Evolutionary conservation across 805 yeast species (phyloP).

Genomic region (Priceomyces castillae): DNA sequence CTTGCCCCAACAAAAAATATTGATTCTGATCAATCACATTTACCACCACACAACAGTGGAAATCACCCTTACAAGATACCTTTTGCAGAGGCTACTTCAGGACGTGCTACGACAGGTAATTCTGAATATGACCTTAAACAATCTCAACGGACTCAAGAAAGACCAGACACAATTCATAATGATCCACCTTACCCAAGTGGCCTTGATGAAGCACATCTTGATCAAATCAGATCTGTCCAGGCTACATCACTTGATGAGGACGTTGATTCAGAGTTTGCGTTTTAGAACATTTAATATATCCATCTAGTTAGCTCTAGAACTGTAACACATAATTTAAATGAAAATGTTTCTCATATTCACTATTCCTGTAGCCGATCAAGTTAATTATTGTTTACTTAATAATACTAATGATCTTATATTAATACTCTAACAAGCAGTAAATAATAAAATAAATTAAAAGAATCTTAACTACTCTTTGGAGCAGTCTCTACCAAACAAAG

Average conservation of each 20-base stretch:
- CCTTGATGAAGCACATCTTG: background rate
- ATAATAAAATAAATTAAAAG: background rate
- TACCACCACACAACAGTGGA: background rate
- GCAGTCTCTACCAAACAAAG: slow-evolving; percentile 89
- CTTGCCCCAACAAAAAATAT: no score
- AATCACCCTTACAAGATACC: slow-evolving; percentile 1
- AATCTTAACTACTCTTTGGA: slow-evolving; percentile 62
- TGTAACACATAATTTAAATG: background rate
- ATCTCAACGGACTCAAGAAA: no score
- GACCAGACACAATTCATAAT: no score
- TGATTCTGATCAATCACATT: no score
- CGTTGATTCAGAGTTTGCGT: slow-evolving; percentile 4
- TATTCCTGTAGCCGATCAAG: no score
- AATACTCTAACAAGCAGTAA: background rate
- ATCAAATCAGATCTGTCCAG: background rate
- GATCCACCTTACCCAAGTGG: background rate
- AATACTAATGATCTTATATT: no score
- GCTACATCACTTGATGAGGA: background rate
- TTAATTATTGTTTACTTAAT: no score
- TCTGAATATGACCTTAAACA: background rate
- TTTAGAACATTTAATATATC: background rate
- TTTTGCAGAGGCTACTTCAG: background rate
- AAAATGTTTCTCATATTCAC: background rate
- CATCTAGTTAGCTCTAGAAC: no score
- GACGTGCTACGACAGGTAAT: background rate